phyloP scores from a whole-genome alignment of 1,284 basidiomycete genomes.

The Cutaneotrichosporon sp. region DNA sequence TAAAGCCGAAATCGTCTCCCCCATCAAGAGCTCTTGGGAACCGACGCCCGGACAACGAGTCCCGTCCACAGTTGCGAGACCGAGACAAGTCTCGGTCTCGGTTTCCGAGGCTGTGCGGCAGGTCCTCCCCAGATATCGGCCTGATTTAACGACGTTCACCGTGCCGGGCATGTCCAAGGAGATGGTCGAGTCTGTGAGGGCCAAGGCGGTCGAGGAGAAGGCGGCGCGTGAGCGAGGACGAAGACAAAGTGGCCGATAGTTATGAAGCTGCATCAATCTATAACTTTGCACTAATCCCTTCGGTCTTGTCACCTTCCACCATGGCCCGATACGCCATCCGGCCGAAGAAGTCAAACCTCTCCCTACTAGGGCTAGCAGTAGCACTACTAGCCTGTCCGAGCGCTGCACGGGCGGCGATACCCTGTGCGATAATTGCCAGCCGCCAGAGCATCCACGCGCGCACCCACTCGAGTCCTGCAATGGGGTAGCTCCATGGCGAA shows the following conservation, averaged over 20 bases:
- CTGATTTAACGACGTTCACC: background rate
- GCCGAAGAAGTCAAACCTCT: constrained; percentile 66
- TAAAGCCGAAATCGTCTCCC: background rate
- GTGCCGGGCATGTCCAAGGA: background rate
- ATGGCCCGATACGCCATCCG: constrained; percentile 57
- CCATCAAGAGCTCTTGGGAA: background rate
- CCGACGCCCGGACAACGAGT: background rate
- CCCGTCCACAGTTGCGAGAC: background rate
- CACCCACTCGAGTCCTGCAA: constrained; percentile 45
- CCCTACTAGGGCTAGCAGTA: constrained; percentile 58
- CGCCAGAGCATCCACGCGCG: constrained; percentile 52
- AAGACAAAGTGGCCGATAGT: no score
- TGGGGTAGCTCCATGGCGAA: constrained; percentile 42
- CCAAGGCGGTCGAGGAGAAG: background rate
- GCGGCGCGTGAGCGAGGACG: no score
- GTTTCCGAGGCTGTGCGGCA: background rate
- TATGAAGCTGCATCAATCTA: background rate
- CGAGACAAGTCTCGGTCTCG: background rate
- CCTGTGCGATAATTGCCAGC: constrained; percentile 84
- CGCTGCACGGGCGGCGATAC: constrained; percentile 85
- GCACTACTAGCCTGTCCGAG: constrained; percentile 84
- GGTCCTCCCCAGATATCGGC: background rate
- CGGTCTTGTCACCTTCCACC: constrained; percentile 6
- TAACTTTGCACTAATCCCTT: background rate
- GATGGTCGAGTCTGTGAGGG: background rate